phyloP scores from a whole-genome alignment of 352 stramenopile species.

The Pythium myriotylum region DNA sequence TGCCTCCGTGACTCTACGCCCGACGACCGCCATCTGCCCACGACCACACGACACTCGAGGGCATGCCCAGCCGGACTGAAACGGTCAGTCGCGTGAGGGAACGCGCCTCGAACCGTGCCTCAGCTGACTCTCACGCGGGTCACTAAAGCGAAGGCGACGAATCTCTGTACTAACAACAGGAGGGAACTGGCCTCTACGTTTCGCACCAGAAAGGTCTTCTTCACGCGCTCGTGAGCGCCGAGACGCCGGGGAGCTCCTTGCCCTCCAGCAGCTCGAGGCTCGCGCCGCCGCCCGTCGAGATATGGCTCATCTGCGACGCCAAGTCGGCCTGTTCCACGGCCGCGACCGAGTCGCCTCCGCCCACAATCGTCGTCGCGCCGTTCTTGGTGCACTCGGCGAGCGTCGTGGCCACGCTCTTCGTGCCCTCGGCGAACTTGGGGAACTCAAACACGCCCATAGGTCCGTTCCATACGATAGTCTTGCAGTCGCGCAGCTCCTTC shows the following conservation, averaged over 20 bases:
- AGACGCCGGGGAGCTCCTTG: slow-evolving; percentile 97
- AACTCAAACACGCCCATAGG: slow-evolving; percentile 99
- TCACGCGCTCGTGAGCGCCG: slow-evolving; percentile 85
- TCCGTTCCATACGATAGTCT: slow-evolving; percentile 93
- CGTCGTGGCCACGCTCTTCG: slow-evolving; percentile 90
- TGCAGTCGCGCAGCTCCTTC: slow-evolving; percentile 90
- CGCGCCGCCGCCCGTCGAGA: slow-evolving; percentile 98
- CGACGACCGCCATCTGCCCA: background rate
- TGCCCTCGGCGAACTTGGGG: slow-evolving; percentile 95
- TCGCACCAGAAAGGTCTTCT: background rate
- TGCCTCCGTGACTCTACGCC: background rate
- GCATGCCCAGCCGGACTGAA: no score
- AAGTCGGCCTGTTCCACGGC: slow-evolving; percentile 94
- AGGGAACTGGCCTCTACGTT: no score
- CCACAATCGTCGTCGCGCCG: slow-evolving; percentile 89
- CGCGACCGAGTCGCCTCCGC: slow-evolving; percentile 96
- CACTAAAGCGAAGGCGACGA: no score
- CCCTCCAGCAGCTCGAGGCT: slow-evolving; percentile 98
- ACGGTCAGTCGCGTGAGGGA: no score
- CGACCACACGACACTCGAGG: background rate
- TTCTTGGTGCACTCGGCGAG: slow-evolving; percentile 88
- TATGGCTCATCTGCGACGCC: slow-evolving; percentile 94
- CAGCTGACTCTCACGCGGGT: no score
- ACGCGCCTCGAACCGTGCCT: no score
- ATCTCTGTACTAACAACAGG: no score